Evolutionary conservation across 805 yeast genomes (phyloP), one percentile per base, ranked within the genome.

Genomic region (Yarrowia sp.): DNA sequence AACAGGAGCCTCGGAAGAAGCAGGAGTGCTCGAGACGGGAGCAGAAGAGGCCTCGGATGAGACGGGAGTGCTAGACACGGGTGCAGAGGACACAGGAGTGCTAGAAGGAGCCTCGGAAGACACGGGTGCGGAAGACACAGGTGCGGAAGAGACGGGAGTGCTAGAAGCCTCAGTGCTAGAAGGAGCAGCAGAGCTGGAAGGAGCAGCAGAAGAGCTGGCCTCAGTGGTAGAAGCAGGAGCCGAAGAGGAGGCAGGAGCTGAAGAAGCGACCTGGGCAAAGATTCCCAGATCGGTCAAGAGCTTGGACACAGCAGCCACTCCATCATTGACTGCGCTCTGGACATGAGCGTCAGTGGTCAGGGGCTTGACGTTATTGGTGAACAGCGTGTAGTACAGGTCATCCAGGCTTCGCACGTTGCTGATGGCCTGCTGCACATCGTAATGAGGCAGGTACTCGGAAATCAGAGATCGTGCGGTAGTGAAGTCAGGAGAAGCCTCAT

Each of bases 401-500:
- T 43, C 45, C 17, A 33, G 10, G 15, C 43, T 33, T 13, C 50
- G 11, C 15, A 32, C 64, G 35, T 43, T 32, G 43, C 33, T 42
- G 15, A 58, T 58, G 33, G 64, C 64, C 42, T 43, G 17, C 11
- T 33, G n/a, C 8, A 43, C 42, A n/a, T 43, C 41, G 28, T 58
- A 58, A 10, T 58, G 64, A 7, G 64, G 64, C 33, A 33, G 43
- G 43, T 43, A 35, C 28, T 22, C 14, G 33, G 50, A 43, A 9
- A 58, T 22, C 33, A 58, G 43, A 8, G 51, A 43, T 8, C n/a
- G 10, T 17, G 51, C 64, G 0, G 64, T 18, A 15, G 64, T 44
- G 33, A 58, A 58, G 41, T 43, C 50, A 6, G 64, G 64, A 43
- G 50, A 32, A n/a, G 17, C 10, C 18, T 58, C 51, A 35, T 43